Percentiles rank a stretch among this genome's conserved stretches.
These are phyloP conservation scores for Chaetoceros muelleri DNA, from an alignment of 108 stramenopile species.

Conservation along the genomic window DNA sequence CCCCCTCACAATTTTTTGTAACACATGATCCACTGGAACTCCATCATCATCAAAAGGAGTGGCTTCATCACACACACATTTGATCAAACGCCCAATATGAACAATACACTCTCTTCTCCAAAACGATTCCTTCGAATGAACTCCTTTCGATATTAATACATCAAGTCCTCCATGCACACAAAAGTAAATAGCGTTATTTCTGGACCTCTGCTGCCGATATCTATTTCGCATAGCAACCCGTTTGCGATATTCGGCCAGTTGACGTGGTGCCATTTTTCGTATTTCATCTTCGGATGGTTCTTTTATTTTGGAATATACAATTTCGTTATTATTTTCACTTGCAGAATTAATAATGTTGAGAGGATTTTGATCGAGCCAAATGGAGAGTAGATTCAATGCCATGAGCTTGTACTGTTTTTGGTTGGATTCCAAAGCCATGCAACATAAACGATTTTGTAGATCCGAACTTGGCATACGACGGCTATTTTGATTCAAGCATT, in stretches of 20 bases:
- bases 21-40: slow-evolving; percentile 39
- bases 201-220: slow-evolving; percentile 41
- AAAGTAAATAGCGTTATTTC: slow-evolving; percentile 33
- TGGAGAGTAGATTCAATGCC: slow-evolving; percentile 56
- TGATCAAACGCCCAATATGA: slow-evolving; percentile 40
- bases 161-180: slow-evolving; percentile 43
- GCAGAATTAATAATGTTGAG: slow-evolving; percentile 43
- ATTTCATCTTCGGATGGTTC: slow-evolving; percentile 33
- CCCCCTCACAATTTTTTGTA: slow-evolving; percentile 18
- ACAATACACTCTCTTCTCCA: slow-evolving; percentile 28
- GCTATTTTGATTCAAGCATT: no score
- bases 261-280: slow-evolving; percentile 48
- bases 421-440: slow-evolving; percentile 11
- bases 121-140: slow-evolving; percentile 28
- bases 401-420: slow-evolving; percentile 13
- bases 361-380: slow-evolving; percentile 67
- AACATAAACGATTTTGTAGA: background rate
- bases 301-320: slow-evolving; percentile 5
- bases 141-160: slow-evolving; percentile 34
- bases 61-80: slow-evolving; percentile 29
- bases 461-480: background rate
- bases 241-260: slow-evolving; percentile 54
- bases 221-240: slow-evolving; percentile 29
- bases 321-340: slow-evolving; percentile 11
- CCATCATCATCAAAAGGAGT: slow-evolving; percentile 59